Percentiles rank a stretch among this genome's conserved stretches.
Evolutionary conservation across 225 moss, liverwort and hornwort genomes (phyloP).

Genomic region (Bryum argenteum): DNA sequence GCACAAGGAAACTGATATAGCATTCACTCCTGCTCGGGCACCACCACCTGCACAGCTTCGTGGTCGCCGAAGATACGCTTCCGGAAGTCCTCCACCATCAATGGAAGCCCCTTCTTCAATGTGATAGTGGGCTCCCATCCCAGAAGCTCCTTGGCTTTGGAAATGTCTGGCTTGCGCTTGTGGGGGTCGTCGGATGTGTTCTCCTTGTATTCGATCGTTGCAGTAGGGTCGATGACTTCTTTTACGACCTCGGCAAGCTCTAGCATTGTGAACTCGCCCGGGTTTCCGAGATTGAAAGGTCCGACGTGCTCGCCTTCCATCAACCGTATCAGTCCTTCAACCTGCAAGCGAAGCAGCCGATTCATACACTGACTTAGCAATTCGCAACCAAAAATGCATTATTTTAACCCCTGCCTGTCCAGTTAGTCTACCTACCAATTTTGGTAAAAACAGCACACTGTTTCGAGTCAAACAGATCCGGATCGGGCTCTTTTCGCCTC

Average conservation of each 20-base stretch:
- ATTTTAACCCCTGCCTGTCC: no score
- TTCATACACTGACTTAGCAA: slow-evolving; percentile 1
- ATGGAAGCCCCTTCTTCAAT: slow-evolving; percentile 46
- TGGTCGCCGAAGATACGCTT: slow-evolving; percentile 54
- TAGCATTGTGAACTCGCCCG: slow-evolving; percentile 63
- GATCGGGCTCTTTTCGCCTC: no score
- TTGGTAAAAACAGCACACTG: no score
- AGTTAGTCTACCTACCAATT: no score
- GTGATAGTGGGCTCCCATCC: slow-evolving; percentile 56
- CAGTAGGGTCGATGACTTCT: slow-evolving; percentile 65
- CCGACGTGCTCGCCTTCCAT: slow-evolving; percentile 67
- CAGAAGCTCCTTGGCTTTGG: slow-evolving; percentile 56
- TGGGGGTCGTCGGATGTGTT: slow-evolving; percentile 81
- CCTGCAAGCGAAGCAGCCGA: slow-evolving; percentile 35
- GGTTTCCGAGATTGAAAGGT: slow-evolving; percentile 61
- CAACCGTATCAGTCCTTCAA: slow-evolving; percentile 54
- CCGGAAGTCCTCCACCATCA: slow-evolving; percentile 57
- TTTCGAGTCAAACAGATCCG: no score
- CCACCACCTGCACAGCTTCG: slow-evolving; percentile 26
- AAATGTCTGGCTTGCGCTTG: slow-evolving; percentile 75
- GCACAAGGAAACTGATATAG: no score
- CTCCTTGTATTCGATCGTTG: slow-evolving; percentile 54
- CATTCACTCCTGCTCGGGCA: no score
- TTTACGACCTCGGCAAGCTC: slow-evolving; percentile 70
- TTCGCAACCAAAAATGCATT: not conserved